These are phyloP conservation scores for Beauveria caledonica DNA, from an alignment of 2,329 filamentous ascomycete species.

Conservation along the genomic window DNA sequence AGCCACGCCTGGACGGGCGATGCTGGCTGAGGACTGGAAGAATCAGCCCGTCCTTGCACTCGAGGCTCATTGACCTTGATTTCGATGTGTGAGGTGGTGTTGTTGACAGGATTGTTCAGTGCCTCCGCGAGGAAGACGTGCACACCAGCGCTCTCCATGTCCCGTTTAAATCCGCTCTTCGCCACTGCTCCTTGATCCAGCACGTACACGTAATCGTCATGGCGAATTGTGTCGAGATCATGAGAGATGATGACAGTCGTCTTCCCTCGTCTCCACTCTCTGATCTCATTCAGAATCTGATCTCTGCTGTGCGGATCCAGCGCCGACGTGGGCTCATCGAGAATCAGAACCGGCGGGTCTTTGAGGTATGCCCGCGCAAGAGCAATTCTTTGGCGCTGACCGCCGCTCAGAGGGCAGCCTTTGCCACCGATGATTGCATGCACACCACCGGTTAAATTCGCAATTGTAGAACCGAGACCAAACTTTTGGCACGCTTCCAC, in stretches of 20 bases:
- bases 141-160: conserved; percentile 28
- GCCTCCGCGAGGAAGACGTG: not conserved
- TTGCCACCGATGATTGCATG: conserved; percentile 58
- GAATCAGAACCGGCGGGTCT: conserved; percentile 69
- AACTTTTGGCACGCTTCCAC: conserved; percentile 56
- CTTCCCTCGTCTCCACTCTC: conserved; percentile 67
- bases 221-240: conserved; percentile 67
- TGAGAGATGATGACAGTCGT: conserved; percentile 94
- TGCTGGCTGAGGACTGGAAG: not conserved
- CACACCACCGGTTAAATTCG: conserved; percentile 58
- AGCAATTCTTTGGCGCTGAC: conserved; percentile 57
- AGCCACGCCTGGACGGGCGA: not conserved
- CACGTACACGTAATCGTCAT: conserved; percentile 71
- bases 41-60: not conserved
- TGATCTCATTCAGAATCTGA: conserved; percentile 65
- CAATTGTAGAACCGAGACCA: conserved; percentile 59
- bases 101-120: not conserved
- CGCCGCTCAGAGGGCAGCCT: conserved; percentile 6
- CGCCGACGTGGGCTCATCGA: conserved; percentile 85
- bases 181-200: conserved; percentile 62
- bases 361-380: conserved; percentile 71
- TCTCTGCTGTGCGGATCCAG: conserved; percentile 65
- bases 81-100: not conserved
- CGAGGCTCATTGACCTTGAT: conserved; percentile 1
- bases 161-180: conserved; percentile 56